Conservation (phyloP, 2,329 filamentous ascomycete genomes). For the Fusarium sambucinum region DNA sequence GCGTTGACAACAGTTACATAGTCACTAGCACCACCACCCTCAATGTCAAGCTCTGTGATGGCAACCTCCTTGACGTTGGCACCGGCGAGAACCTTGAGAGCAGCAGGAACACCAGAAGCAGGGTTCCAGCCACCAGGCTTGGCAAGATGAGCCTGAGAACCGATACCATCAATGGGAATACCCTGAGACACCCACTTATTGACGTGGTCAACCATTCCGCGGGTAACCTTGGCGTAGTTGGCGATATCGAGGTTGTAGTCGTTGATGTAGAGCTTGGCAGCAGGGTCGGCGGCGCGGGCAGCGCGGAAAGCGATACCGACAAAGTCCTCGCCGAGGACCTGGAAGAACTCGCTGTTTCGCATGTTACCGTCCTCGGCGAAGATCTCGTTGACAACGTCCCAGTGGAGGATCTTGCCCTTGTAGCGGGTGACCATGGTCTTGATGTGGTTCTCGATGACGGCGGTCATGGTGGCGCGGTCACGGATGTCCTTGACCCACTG, state of each 20-base stretch:
- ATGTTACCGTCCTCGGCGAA: constrained; percentile 71
- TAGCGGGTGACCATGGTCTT: constrained; percentile 68
- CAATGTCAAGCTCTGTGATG: constrained; percentile 77
- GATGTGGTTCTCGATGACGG: constrained; percentile 71
- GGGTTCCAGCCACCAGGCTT: constrained; percentile 54
- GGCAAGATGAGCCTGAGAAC: constrained; percentile 68
- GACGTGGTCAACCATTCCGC: constrained; percentile 68
- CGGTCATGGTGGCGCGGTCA: constrained; percentile 64
- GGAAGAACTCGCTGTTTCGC: constrained; percentile 72
- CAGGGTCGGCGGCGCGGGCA: constrained; percentile 74
- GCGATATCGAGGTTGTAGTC: constrained; percentile 76
- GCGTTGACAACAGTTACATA: constrained; percentile 70
- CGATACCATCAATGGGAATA: constrained; percentile 63
- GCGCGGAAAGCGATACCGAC: constrained; percentile 77
- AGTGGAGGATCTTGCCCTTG: constrained; percentile 69
- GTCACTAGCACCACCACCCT: constrained; percentile 65
- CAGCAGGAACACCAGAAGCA: constrained; percentile 63
- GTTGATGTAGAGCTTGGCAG: constrained; percentile 80
- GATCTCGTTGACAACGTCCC: constrained; percentile 74
- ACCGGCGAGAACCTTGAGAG: constrained; percentile 65
- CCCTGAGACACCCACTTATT: constrained; percentile 72
- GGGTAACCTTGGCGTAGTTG: constrained; percentile 68
- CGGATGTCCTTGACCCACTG: constrained; percentile 69
- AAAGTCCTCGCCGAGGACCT: constrained; percentile 77
- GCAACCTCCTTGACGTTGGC: constrained; percentile 69